phyloP scores from a whole-genome alignment of 2,329 filamentous ascomycete species.

The Torrubiella hemipterigena region DNA sequence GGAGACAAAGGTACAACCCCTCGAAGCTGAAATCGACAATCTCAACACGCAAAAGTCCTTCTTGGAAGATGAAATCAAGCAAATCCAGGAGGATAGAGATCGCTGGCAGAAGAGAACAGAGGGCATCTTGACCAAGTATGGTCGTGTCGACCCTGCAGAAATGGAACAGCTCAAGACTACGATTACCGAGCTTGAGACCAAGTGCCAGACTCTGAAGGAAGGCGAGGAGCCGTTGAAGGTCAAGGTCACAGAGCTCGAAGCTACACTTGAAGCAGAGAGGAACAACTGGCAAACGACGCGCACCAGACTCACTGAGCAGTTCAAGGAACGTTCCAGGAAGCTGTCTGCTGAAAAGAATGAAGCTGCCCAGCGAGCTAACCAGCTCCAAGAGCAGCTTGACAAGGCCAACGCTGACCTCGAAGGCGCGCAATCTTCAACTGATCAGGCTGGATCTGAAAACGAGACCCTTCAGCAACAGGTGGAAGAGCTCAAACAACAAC shows the following conservation, averaged over 20 bases:
- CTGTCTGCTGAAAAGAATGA: slow-evolving; percentile 43
- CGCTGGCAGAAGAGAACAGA: slow-evolving; percentile 93
- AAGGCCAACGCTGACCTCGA: slow-evolving; percentile 42
- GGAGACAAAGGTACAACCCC: slow-evolving; percentile 62
- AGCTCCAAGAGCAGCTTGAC: slow-evolving; percentile 37
- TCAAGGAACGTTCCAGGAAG: slow-evolving; percentile 46
- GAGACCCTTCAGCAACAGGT: slow-evolving; percentile 29
- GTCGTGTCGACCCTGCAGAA: slow-evolving; percentile 86
- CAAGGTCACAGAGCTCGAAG: slow-evolving; percentile 39
- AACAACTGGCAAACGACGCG: slow-evolving; percentile 38
- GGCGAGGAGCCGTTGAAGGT: slow-evolving; percentile 38
- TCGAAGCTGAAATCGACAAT: slow-evolving; percentile 69
- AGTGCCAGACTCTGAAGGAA: slow-evolving; percentile 46
- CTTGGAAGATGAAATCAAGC: slow-evolving; percentile 76
- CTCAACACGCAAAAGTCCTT: slow-evolving; percentile 71
- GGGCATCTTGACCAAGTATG: slow-evolving; percentile 91
- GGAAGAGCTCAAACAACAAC: slow-evolving; percentile 27
- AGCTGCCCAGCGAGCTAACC: slow-evolving; percentile 36
- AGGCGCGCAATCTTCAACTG: slow-evolving; percentile 26
- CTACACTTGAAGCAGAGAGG: slow-evolving; percentile 41
- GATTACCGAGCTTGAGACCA: slow-evolving; percentile 52
- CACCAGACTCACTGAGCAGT: slow-evolving; percentile 46
- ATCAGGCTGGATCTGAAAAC: slow-evolving; percentile 19
- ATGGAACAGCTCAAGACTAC: slow-evolving; percentile 79
- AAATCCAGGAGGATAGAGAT: slow-evolving; percentile 84